Percentiles rank a stretch among this genome's conserved stretches.
Evolutionary conservation across 805 yeast genomes (phyloP).

Genomic region (Zygosaccharomyces bailii): DNA sequence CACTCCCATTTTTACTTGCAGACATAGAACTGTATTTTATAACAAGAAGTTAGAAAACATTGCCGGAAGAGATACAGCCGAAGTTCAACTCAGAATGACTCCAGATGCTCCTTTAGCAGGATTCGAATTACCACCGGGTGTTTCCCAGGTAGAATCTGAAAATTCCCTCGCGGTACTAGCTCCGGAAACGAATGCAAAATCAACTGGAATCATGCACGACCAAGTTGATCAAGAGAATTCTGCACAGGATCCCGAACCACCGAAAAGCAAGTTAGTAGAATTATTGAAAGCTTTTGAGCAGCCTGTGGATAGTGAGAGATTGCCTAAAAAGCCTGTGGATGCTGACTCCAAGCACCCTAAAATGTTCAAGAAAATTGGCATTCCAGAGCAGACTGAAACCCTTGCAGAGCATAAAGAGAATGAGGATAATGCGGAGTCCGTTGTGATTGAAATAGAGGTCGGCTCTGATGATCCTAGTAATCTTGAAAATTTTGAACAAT

Average conservation of each 20-base stretch:
- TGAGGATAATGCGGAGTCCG: not conserved
- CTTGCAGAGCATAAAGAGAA: not conserved
- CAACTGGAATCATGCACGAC: not conserved
- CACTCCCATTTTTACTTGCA: too few relatives aligned
- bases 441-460: too few relatives aligned
- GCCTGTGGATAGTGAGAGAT: not conserved
- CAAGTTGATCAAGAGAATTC: not conserved
- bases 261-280: not conserved
- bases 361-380: not conserved
- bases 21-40: too few relatives aligned
- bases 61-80: too few relatives aligned
- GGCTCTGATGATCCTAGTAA: too few relatives aligned
- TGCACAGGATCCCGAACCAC: not conserved
- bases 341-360: not conserved
- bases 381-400: not conserved
- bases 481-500: too few relatives aligned
- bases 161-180: not conserved
- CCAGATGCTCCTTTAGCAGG: too few relatives aligned
- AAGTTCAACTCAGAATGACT: too few relatives aligned
- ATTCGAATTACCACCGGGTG: too few relatives aligned
- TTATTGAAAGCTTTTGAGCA: not conserved
- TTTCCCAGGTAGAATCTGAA: not conserved
- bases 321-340: not conserved
- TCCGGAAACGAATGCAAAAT: not conserved
- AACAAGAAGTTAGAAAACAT: too few relatives aligned